A percentile compares a stretch with the other conserved stretches of the same genome.
phyloP scores from a whole-genome alignment of 1,284 basidiomycete genomes.

The Leccinum huronense region DNA sequence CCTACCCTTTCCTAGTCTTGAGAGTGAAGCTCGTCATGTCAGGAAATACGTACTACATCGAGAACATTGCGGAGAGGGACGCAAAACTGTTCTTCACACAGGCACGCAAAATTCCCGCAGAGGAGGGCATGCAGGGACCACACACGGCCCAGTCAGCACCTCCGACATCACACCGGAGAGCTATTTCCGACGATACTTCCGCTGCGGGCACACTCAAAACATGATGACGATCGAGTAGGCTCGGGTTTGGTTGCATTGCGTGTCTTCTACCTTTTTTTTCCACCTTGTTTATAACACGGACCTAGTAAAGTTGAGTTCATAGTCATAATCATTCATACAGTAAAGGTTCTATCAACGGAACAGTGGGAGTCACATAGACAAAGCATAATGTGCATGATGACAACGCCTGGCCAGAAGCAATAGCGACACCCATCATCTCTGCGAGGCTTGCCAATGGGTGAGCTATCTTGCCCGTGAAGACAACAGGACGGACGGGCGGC shows the following conservation, averaged over 20 bases:
- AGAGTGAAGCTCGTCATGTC: constrained; percentile 3
- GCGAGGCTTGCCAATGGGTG: constrained; percentile 5
- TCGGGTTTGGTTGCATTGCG: not conserved
- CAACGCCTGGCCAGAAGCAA: constrained; percentile 9
- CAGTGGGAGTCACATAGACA: constrained; percentile 19
- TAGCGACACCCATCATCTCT: constrained; percentile 2
- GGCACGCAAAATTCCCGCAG: constrained; percentile 64
- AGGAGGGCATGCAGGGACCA: constrained; percentile 20
- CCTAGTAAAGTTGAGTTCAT: constrained; percentile 2
- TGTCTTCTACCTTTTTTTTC: not conserved
- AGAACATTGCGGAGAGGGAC: constrained; percentile 81
- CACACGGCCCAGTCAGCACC: constrained; percentile 35
- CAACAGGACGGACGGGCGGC: constrained; percentile 3
- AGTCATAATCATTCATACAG: constrained; percentile 26
- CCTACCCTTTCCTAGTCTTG: not conserved
- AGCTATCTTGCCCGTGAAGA: constrained; percentile 9
- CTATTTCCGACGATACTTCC: constrained; percentile 29
- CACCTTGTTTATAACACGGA: not conserved
- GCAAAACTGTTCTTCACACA: constrained; percentile 92
- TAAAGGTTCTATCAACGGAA: constrained; percentile 17
- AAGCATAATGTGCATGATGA: constrained; percentile 29
- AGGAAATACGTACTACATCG: constrained; percentile 91
- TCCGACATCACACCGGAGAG: constrained; percentile 34
- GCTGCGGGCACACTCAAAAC: constrained; percentile 20
- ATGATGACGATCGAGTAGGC: constrained; percentile 7